Evolutionary conservation across 306 rosid genomes (phyloP).

Genomic region (Fragaria ananassa): DNA sequence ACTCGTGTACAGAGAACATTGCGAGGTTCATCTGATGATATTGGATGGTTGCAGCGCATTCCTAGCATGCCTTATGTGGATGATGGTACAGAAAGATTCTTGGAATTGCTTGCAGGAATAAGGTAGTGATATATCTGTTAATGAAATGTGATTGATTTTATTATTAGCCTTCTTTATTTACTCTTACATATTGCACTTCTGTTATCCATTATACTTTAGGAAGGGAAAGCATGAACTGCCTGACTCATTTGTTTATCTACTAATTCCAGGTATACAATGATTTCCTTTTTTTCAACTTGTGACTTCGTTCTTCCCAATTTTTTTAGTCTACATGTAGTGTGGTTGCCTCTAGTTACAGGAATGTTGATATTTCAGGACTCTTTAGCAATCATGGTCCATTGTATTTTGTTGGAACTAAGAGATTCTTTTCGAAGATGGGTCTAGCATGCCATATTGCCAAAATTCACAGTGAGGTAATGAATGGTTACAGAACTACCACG

Average conservation of each 20-base stretch:
- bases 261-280: constrained; percentile 62
- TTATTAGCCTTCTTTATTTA: background rate
- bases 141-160: background rate
- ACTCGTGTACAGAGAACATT: constrained; percentile 53
- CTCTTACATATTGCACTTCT: background rate
- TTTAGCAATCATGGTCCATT: constrained; percentile 83
- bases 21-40: constrained; percentile 75
- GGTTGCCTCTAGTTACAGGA: constrained; percentile 2
- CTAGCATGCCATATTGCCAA: constrained; percentile 81
- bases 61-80: constrained; percentile 62
- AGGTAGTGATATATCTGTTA: constrained; percentile 35
- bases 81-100: constrained; percentile 74
- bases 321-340: constrained; percentile 8
- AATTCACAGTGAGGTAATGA: constrained; percentile 75
- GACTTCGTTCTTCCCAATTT: constrained; percentile 11
- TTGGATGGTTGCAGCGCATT: constrained; percentile 80
- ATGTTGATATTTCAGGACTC: constrained; percentile 57
- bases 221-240: constrained; percentile 68
- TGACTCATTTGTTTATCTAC: constrained; percentile 67
- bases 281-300: constrained; percentile 1
- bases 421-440: constrained; percentile 86
- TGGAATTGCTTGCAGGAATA: constrained; percentile 68
- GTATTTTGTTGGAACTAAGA: constrained; percentile 77
- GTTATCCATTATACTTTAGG: constrained; percentile 28
- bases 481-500: background rate